A percentile compares a stretch with the other conserved stretches of the same genome.
Evolutionary conservation across 257 asterid species (phyloP).

Genomic region (Lavandula angustifolia): DNA sequence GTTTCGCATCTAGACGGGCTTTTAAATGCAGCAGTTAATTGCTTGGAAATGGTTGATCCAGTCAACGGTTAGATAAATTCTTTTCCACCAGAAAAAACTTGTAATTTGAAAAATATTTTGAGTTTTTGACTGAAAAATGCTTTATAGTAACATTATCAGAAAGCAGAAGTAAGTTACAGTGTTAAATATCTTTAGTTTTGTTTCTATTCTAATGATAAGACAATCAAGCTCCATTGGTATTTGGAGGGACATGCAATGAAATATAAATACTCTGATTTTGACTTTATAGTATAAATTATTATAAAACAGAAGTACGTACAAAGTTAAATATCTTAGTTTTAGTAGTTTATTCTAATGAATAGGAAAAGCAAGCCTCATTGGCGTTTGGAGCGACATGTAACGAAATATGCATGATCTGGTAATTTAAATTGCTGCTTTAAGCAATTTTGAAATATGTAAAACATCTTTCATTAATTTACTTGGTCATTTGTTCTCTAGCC

Average conservation of each 20-base stretch:
- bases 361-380: constrained; percentile 3
- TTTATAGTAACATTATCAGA: constrained; percentile 1
- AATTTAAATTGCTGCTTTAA: constrained; percentile 16
- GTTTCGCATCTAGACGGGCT: constrained; percentile 71
- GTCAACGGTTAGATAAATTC: constrained; percentile 58
- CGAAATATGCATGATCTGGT: constrained; percentile 4
- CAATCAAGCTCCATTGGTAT: no score
- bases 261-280: no score
- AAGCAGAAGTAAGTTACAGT: constrained; percentile 3
- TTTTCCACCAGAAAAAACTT: constrained; percentile 31
- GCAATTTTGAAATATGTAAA: constrained; percentile 18
- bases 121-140: constrained; percentile 12
- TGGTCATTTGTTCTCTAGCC: constrained; percentile 13
- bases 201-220: constrained; percentile 18
- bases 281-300: no score
- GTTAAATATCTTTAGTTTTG: constrained; percentile 18
- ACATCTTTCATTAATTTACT: constrained; percentile 6
- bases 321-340: no score
- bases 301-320: no score
- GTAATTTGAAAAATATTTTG: constrained; percentile 6
- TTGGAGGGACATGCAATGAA: no score
- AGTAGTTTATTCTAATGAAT: no score
- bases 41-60: constrained; percentile 52
- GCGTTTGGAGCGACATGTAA: constrained; percentile 11
- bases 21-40: constrained; percentile 58